Conservation (phyloP, 116 monocot genomes). For the Trichopus zeylanicus region DNA sequence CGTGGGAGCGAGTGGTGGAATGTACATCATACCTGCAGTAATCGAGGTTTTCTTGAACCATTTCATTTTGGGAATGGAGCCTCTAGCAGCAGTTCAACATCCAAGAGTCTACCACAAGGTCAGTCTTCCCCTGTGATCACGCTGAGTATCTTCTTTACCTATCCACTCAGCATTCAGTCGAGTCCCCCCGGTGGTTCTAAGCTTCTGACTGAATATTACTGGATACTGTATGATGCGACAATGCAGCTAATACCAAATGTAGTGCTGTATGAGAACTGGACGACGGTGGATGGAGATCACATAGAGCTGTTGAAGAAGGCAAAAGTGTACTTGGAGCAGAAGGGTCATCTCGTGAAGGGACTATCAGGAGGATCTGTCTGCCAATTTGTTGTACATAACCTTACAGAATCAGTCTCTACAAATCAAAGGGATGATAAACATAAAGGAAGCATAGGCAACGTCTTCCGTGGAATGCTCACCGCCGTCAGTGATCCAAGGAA, state of each 20-base stretch:
- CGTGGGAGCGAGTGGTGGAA: constrained; percentile 75
- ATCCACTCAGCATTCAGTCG: too few species aligned
- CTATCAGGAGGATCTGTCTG: constrained; percentile 32
- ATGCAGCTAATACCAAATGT: constrained; percentile 80
- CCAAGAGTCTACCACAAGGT: constrained; percentile 82
- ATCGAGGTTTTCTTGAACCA: constrained; percentile 83
- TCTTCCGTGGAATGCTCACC: constrained; percentile 65
- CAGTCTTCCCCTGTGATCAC: background rate
- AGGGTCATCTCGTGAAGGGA: constrained; percentile 41
- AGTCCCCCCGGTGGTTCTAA: too few species aligned
- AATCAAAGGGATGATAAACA: too few species aligned
- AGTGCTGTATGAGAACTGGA: constrained; percentile 70
- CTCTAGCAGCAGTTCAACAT: constrained; percentile 60
- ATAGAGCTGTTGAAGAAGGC: constrained; percentile 33
- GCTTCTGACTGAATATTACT: too few species aligned
- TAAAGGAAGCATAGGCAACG: background rate
- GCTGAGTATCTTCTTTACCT: too few species aligned
- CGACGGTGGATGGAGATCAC: constrained; percentile 54
- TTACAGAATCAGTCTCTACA: constrained; percentile 20
- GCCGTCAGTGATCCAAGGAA: constrained; percentile 95
- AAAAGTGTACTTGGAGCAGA: constrained; percentile 41
- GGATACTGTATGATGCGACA: too few species aligned
- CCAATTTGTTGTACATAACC: constrained; percentile 77
- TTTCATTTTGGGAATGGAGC: constrained; percentile 69
- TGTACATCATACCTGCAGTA: constrained; percentile 68